Percentiles rank a stretch among this genome's conserved stretches.
Evolutionary conservation across 2,329 filamentous ascomycete genomes (phyloP).

Genomic region (Colletotrichum gigasporum): DNA sequence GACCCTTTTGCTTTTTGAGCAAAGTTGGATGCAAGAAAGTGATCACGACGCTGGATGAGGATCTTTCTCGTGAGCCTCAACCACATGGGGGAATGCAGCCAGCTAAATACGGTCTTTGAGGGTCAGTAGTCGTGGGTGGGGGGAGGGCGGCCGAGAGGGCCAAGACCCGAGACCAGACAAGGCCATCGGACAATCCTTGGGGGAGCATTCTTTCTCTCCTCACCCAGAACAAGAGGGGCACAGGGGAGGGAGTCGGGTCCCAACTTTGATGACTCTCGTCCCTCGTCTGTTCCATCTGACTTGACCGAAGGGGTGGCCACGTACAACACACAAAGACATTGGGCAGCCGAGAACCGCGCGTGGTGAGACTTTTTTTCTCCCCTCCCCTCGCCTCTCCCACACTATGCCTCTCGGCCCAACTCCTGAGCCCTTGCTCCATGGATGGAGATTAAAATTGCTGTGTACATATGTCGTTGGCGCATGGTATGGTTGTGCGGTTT

Average conservation of each 20-base stretch:
- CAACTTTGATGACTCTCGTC: too few species aligned
- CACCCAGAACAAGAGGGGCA: too few species aligned
- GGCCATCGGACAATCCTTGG: constrained; percentile 17
- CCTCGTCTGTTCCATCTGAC: constrained; percentile 18
- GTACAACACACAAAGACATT: constrained; percentile 20
- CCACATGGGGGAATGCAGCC: constrained; percentile 29
- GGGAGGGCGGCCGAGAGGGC: neutral
- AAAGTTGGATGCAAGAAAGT: too few species aligned
- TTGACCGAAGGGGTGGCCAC: neutral
- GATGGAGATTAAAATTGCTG: neutral
- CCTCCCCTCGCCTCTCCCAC: neutral
- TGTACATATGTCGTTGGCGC: neutral
- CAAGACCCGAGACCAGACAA: neutral
- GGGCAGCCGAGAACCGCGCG: constrained; percentile 5
- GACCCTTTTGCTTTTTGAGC: neutral
- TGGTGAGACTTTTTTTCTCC: constrained; percentile 23
- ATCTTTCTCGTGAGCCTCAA: constrained; percentile 18
- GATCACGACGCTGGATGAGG: too few species aligned
- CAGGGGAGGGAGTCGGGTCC: too few species aligned
- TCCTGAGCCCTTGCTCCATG: constrained; percentile 18
- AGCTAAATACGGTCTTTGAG: constrained; percentile 26
- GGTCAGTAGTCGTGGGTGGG: neutral
- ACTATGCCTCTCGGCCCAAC: constrained; percentile 19
- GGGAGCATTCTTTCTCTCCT: constrained; percentile 13
- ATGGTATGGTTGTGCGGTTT: neutral